Percentiles rank a stretch among this genome's conserved stretches.
These are phyloP conservation scores for Ocimum tenuiflorum DNA, from an alignment of 257 asterid species.

Conservation along the genomic window DNA sequence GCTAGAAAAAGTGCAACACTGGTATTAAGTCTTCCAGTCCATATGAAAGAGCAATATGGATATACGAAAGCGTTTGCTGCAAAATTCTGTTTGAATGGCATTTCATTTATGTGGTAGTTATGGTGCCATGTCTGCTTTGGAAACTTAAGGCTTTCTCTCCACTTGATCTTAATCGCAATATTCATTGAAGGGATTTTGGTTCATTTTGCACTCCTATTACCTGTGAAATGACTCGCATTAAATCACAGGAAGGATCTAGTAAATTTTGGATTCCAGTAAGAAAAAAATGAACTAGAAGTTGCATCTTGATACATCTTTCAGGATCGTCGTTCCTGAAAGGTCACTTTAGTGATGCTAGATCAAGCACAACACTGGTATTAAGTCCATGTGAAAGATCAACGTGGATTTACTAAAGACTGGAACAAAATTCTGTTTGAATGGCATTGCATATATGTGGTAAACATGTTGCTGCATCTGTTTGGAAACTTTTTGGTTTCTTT, in stretches of 20 bases:
- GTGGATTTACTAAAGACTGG: conserved; percentile 43
- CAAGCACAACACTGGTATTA: conserved; percentile 32
- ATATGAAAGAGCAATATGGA: conserved; percentile 44
- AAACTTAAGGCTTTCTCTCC: neutral
- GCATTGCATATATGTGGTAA: conserved; percentile 8
- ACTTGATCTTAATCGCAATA: conserved; percentile 13
- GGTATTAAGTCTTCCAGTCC: conserved; percentile 34
- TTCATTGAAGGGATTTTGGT: too few relatives aligned
- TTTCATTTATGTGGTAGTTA: conserved; percentile 9
- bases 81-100: conserved; percentile 15
- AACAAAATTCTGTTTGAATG: conserved; percentile 21
- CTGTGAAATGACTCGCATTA: too few relatives aligned
- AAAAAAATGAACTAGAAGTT: conserved; percentile 1
- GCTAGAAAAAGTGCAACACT: conserved; percentile 48
- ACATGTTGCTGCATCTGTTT: neutral
- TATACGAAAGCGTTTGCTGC: conserved; percentile 42
- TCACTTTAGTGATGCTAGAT: conserved; percentile 76
- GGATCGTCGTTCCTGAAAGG: conserved; percentile 57
- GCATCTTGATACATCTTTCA: conserved; percentile 73
- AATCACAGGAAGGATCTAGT: too few relatives aligned
- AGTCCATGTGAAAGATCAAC: conserved; percentile 42
- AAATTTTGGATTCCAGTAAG: too few relatives aligned
- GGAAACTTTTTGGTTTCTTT: neutral
- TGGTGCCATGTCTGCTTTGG: neutral
- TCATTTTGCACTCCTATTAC: too few relatives aligned